Evolutionary conservation across 257 asterid species (phyloP), one percentile per base, ranked within the genome.

Genomic region (Solanum sejunctum): DNA sequence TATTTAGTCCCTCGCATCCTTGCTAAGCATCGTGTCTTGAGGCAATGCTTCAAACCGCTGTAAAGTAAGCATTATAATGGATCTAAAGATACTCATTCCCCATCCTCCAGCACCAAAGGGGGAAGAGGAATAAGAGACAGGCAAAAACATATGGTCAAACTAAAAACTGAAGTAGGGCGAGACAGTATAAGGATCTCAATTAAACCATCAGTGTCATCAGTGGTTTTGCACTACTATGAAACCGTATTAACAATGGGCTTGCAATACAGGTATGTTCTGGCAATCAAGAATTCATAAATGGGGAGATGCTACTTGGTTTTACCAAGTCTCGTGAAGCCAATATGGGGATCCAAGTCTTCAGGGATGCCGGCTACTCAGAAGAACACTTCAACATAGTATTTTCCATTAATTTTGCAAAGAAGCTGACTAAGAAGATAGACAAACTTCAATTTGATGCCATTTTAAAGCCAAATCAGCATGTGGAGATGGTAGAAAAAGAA

Each of bases 401-500:
- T 70, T 89, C 98, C 80, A 85, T 91, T 81, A 87, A 91, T 75
- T 96, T 93, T 84, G 84, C 92, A 88, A 90, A 88, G 87, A 91
- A 91, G 90, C 49, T 90, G 89, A 89, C 86, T 63, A 92, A 91
- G 85, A 93, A 89, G 87, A 86, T 80, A 1, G 87, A 85, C 70
- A 90, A 91, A 71, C 91, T 96, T 82, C 91, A 83, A 86, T 91
- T 96, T 83, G 85, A 90, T 55, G 93, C 93, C 57, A 86, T 93
- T 70, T 85, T 87, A 63, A 82, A 87, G 64, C 86, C 89, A 55
- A 92, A 88, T 87, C 84, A 90, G 23, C 81, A 91, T 9, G 91
- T 91, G 11, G 91, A 91, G 88, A 91, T 88, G 91, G 92, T 92
- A 18, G 93, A 90, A 56, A 90, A 91, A 67, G 98, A 91, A 41